phyloP scores from a whole-genome alignment of 1,284 basidiomycete species.

The Coniophora puteana region DNA sequence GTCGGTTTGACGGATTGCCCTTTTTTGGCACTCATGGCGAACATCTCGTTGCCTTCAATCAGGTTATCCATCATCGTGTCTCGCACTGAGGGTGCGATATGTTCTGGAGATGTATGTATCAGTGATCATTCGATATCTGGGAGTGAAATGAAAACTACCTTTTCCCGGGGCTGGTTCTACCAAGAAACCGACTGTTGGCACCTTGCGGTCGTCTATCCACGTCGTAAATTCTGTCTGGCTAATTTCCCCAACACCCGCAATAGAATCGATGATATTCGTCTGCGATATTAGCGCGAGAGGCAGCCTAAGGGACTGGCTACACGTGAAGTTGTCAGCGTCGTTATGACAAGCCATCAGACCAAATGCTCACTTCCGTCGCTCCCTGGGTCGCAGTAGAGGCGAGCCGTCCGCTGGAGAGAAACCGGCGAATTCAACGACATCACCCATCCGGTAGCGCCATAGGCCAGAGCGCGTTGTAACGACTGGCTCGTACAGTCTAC shows the following conservation, averaged over 20 bases:
- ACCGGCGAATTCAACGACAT: slow-evolving; percentile 19
- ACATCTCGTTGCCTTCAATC: not conserved
- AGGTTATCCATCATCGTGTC: not conserved
- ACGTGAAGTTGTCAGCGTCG: too few relatives aligned
- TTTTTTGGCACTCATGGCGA: not conserved
- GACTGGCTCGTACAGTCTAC: slow-evolving; percentile 18
- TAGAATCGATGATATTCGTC: slow-evolving; percentile 1
- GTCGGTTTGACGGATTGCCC: slow-evolving; percentile 7
- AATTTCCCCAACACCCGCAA: slow-evolving; percentile 1
- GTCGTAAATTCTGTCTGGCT: slow-evolving; percentile 1
- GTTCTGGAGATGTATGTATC: too few relatives aligned
- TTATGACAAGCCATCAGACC: too few relatives aligned
- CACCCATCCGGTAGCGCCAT: slow-evolving; percentile 22
- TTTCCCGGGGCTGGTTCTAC: slow-evolving; percentile 5
- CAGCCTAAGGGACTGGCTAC: too few relatives aligned
- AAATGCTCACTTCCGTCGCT: not conserved
- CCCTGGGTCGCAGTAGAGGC: slow-evolving; percentile 8
- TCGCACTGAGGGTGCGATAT: not conserved
- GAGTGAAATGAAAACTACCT: not conserved
- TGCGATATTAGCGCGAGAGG: not conserved
- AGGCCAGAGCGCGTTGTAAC: slow-evolving; percentile 17
- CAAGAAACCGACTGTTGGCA: not conserved
- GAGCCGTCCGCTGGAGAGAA: slow-evolving; percentile 17
- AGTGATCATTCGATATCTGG: too few relatives aligned
- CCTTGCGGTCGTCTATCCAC: not conserved